These are phyloP conservation scores for Kwoniella botswanensis DNA, from an alignment of 768 basidiomycete genomes.

Conservation along the genomic window DNA sequence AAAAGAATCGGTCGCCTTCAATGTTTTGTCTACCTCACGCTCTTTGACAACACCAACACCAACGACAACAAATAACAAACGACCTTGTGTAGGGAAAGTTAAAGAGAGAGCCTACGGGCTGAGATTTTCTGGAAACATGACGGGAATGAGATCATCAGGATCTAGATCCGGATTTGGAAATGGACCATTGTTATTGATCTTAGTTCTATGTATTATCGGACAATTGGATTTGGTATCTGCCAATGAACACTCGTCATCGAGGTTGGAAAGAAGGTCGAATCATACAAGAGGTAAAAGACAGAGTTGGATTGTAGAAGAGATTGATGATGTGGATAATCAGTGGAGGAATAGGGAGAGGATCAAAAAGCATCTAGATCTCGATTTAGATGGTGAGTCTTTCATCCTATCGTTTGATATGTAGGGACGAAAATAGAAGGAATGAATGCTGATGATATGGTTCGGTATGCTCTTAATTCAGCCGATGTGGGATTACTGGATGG, in stretches of 20 bases:
- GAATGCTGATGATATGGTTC: background rate
- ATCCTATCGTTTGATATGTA: background rate
- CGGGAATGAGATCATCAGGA: background rate
- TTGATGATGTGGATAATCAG: background rate
- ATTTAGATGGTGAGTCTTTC: conserved; percentile 3
- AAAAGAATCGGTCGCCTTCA: background rate
- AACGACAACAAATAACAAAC: background rate
- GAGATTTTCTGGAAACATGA: background rate
- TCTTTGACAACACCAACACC: background rate
- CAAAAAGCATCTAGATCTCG: conserved; percentile 3
- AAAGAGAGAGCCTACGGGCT: conserved; percentile 13
- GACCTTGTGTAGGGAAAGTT: background rate
- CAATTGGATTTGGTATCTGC: background rate
- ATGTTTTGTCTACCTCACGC: background rate
- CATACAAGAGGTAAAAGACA: conserved; percentile 3
- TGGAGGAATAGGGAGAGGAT: background rate
- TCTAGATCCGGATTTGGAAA: background rate
- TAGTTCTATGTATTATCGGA: background rate
- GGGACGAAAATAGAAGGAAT: background rate
- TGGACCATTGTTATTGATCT: background rate
- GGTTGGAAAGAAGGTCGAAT: conserved; percentile 10
- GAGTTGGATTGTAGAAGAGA: background rate
- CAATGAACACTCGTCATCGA: conserved; percentile 2
- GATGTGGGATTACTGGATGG: background rate
- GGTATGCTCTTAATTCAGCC: background rate